A percentile compares a stretch with the other conserved stretches of the same genome.
Conservation (phyloP, 495 filamentous ascomycete species). For the Aspergillus avenaceus region DNA sequence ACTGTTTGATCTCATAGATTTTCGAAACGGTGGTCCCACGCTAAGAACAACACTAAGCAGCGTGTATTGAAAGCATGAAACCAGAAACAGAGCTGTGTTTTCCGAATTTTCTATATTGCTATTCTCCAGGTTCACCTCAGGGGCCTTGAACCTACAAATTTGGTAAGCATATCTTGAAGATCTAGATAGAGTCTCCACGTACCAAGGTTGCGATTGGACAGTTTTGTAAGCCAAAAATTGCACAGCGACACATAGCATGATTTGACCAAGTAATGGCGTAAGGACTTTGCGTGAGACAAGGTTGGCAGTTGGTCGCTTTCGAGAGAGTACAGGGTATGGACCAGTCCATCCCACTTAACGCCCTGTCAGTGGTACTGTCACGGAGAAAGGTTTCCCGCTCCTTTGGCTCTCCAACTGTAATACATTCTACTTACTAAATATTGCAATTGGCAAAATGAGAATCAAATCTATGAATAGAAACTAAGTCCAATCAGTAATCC, state of each 20-base stretch:
- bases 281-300: constrained; percentile 93
- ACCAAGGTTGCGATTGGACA: constrained; percentile 78
- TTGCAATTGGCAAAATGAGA: constrained; percentile 91
- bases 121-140: constrained; percentile 65
- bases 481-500: constrained; percentile 28
- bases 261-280: constrained; percentile 84
- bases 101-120: constrained; percentile 86
- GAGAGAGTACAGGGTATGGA: constrained; percentile 70
- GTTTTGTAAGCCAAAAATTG: constrained; percentile 69
- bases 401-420: too few species aligned
- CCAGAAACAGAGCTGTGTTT: constrained; percentile 83
- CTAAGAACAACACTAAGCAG: constrained; percentile 82
- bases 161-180: too few species aligned
- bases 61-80: constrained; percentile 93
- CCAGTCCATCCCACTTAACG: constrained; percentile 88
- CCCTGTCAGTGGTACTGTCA: background rate
- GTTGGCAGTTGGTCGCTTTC: constrained; percentile 85
- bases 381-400: background rate
- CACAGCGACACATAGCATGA: constrained; percentile 71
- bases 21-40: constrained; percentile 83
- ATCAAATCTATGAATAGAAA: constrained; percentile 93
- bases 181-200: constrained; percentile 17
- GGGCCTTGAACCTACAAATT: constrained; percentile 73
- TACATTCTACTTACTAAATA: constrained; percentile 79
- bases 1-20: constrained; percentile 77